Conservation (phyloP, 176 grass and related monocot species). For the Carex pumila region DNA sequence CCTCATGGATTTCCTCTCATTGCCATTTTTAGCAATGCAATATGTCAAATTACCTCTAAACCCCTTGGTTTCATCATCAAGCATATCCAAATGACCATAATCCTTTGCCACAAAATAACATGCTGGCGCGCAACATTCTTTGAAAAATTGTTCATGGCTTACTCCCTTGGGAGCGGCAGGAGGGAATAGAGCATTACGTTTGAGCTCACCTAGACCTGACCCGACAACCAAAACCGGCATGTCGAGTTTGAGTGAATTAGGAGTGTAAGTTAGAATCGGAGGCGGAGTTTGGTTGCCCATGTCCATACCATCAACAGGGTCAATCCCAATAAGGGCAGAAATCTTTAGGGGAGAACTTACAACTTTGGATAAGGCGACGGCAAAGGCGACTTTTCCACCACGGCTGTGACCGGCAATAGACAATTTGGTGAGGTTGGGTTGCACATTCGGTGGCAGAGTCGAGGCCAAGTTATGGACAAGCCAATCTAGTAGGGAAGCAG, state of each 20-base stretch:
- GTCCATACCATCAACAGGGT: conserved; percentile 82
- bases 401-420: conserved; percentile 76
- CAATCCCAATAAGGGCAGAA: conserved; percentile 60
- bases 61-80: conserved; percentile 73
- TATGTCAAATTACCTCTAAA: conserved; percentile 44
- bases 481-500: conserved; percentile 51
- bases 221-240: conserved; percentile 62
- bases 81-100: conserved; percentile 78
- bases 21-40: conserved; percentile 45
- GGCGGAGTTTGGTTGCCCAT: conserved; percentile 51
- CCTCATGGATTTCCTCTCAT: conserved; percentile 58
- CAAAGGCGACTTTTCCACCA: conserved; percentile 78
- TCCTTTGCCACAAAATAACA: conserved; percentile 67
- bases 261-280: conserved; percentile 38
- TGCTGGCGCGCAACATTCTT: conserved; percentile 32
- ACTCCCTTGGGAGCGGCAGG: conserved; percentile 53
- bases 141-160: conserved; percentile 61
- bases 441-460: conserved; percentile 21
- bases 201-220: conserved; percentile 57
- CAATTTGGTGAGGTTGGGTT: conserved; percentile 24
- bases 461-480: conserved; percentile 30
- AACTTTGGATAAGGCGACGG: conserved; percentile 35
- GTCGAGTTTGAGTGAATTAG: conserved; percentile 14
- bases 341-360: conserved; percentile 25
- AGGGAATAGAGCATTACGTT: conserved; percentile 33